Percentiles rank a stretch among this genome's conserved stretches.
These are phyloP conservation scores for Chaetomium tenue DNA, from an alignment of 495 filamentous ascomycete species.

Conservation along the genomic window DNA sequence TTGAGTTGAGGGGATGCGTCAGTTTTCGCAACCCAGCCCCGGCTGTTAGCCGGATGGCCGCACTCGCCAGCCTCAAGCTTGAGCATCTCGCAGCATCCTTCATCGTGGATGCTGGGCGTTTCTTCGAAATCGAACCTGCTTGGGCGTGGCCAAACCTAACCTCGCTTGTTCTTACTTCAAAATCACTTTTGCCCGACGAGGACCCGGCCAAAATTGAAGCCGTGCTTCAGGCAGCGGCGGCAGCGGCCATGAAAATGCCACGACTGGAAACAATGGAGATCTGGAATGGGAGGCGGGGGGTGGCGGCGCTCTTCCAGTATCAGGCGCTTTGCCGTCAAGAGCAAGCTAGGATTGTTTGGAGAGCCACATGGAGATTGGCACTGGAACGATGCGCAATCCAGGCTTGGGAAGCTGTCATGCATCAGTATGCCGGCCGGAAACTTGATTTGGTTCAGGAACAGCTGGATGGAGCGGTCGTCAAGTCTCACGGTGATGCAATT, in stretches of 20 bases:
- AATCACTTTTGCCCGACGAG: too few species aligned
- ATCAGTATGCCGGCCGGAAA: constrained; percentile 26
- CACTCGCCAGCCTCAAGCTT: constrained; percentile 35
- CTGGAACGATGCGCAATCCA: constrained; percentile 30
- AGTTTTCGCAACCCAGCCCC: constrained; percentile 27
- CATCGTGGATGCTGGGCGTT: constrained; percentile 36
- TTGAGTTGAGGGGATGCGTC: background rate
- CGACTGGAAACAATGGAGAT: too few species aligned
- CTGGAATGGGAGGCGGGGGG: too few species aligned
- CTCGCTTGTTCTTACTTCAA: too few species aligned
- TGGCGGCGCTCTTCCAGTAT: too few species aligned
- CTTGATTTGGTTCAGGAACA: constrained; percentile 29
- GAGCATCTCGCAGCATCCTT: constrained; percentile 42
- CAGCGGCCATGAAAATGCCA: too few species aligned
- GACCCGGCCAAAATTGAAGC: too few species aligned
- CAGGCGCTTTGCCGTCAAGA: constrained; percentile 29
- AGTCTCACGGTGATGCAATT: constrained; percentile 41
- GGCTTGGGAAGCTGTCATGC: constrained; percentile 41
- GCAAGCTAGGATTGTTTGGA: constrained; percentile 25
- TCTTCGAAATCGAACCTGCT: too few species aligned
- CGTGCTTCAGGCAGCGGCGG: too few species aligned
- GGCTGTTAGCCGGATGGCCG: constrained; percentile 31
- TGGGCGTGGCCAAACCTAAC: too few species aligned
- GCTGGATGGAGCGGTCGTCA: constrained; percentile 32
- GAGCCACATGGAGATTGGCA: constrained; percentile 37